Conservation (phyloP, 352 stramenopile genomes). For the Phytophthora cactorum region DNA sequence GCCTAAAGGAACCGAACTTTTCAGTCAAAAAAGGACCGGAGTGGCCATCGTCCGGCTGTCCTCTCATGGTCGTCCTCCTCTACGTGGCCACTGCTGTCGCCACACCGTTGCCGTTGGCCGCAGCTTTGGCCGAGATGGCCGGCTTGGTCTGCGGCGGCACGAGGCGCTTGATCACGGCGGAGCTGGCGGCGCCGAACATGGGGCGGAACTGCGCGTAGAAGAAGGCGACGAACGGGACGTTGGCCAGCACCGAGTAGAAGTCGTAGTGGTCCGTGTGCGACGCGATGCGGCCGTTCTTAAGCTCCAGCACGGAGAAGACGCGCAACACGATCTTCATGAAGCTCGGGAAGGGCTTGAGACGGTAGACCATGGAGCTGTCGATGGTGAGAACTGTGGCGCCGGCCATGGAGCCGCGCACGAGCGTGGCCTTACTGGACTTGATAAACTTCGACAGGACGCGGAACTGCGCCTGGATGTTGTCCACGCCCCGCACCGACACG, state of each 20-base stretch:
- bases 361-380: conserved; percentile 79
- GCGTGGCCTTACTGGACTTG: conserved; percentile 75
- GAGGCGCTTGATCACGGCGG: conserved; percentile 74
- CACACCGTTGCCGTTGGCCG: conserved; percentile 13
- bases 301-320: conserved; percentile 85
- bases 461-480: conserved; percentile 89
- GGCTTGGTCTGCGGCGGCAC: conserved; percentile 41
- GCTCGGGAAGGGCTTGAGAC: conserved; percentile 76
- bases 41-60: conserved; percentile 7
- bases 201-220: conserved; percentile 83
- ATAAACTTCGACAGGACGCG: conserved; percentile 80
- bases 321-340: conserved; percentile 76
- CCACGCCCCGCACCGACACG: conserved; percentile 71
- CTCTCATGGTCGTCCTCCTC: conserved; percentile 11
- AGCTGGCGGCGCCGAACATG: conserved; percentile 73
- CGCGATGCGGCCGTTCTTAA: conserved; percentile 81
- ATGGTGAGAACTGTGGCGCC: conserved; percentile 81
- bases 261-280: conserved; percentile 88
- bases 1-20: not conserved
- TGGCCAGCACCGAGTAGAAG: conserved; percentile 82
- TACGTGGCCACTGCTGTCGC: conserved; percentile 38
- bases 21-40: conserved; percentile 14
- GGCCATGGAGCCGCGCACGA: conserved; percentile 86
- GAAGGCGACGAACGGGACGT: conserved; percentile 79
- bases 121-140: conserved; percentile 20